These are phyloP conservation scores for Castanopsis chinensis DNA, from an alignment of 306 rosid genomes.

Conservation along the genomic window DNA sequence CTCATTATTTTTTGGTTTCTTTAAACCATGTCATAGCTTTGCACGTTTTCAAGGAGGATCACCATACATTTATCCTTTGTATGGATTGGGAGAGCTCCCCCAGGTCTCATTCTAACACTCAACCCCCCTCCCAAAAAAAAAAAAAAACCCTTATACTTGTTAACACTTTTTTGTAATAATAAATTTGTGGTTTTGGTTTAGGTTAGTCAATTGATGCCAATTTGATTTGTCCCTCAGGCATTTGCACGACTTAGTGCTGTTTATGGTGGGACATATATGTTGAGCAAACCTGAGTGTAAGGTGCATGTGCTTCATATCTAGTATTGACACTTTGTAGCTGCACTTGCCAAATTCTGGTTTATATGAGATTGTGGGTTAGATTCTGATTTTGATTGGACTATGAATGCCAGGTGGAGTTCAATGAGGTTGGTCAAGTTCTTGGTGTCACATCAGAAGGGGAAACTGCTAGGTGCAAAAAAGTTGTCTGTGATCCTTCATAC, in stretches of 20 bases:
- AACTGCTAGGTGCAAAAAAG: slow-evolving; percentile 92
- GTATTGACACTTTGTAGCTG: not conserved
- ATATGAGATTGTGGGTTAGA: not conserved
- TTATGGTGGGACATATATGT: slow-evolving; percentile 97
- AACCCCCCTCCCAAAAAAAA: not conserved
- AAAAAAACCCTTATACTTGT: slow-evolving; percentile 1
- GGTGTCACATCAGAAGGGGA: slow-evolving; percentile 99
- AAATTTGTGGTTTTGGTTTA: slow-evolving; percentile 3
- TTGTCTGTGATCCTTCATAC: slow-evolving; percentile 97
- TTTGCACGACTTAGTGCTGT: slow-evolving; percentile 99
- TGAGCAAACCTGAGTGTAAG: slow-evolving; percentile 97
- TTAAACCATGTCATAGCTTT: slow-evolving; percentile 45
- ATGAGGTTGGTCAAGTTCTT: slow-evolving; percentile 73
- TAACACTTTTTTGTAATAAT: not conserved
- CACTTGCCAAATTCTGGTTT: slow-evolving; percentile 13
- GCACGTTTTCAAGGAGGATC: slow-evolving; percentile 99
- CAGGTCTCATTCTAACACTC: slow-evolving; percentile 49
- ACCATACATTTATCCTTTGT: slow-evolving; percentile 94
- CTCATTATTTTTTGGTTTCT: slow-evolving; percentile 8
- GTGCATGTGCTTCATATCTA: slow-evolving; percentile 30
- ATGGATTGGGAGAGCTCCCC: slow-evolving; percentile 98
- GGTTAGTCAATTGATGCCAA: not conserved
- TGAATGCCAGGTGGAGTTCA: slow-evolving; percentile 81
- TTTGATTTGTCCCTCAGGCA: slow-evolving; percentile 43
- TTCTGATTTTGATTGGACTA: slow-evolving; percentile 8